Percentiles rank a stretch among this genome's conserved stretches.
Conservation (phyloP, 805 yeast species). For the Myxozyma geophila region DNA sequence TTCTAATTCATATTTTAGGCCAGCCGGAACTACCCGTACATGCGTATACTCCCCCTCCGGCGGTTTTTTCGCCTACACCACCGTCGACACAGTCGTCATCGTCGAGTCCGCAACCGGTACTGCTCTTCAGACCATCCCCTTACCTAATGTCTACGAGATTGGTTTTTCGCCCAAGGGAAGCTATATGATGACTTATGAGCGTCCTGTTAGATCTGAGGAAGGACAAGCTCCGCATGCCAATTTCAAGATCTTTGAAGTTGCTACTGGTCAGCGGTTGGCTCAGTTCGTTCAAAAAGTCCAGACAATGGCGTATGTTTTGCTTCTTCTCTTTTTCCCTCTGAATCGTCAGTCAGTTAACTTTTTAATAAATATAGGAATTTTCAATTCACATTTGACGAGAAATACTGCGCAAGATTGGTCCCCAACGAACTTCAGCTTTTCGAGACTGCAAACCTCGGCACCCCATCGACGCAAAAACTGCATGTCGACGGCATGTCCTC, state of each 20-base stretch:
- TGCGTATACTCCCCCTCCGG: slow-evolving; percentile 74
- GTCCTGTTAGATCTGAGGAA: slow-evolving; percentile 72
- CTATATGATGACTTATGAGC: slow-evolving; percentile 85
- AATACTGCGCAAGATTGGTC: slow-evolving; percentile 64
- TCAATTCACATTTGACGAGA: slow-evolving; percentile 85
- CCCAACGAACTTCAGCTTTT: slow-evolving; percentile 70
- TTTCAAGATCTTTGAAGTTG: slow-evolving; percentile 72
- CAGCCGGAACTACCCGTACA: slow-evolving; percentile 51
- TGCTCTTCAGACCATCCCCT: slow-evolving; percentile 54
- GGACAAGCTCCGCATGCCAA: slow-evolving; percentile 70
- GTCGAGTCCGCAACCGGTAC: slow-evolving; percentile 60
- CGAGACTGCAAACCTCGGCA: slow-evolving; percentile 52
- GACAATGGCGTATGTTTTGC: slow-evolving; percentile 49
- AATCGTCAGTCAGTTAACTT: neutral
- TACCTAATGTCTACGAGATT: slow-evolving; percentile 75
- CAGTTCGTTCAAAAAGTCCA: slow-evolving; percentile 80
- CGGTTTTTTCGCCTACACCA: slow-evolving; percentile 69
- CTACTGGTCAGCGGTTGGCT: slow-evolving; percentile 54
- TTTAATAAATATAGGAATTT: slow-evolving; percentile 47
- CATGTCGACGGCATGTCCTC: slow-evolving; percentile 58
- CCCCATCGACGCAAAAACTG: slow-evolving; percentile 61
- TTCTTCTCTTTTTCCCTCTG: neutral
- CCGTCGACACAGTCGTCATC: slow-evolving; percentile 62
- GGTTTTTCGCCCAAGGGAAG: slow-evolving; percentile 88
- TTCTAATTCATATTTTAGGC: slow-evolving; percentile 9